phyloP scores from a whole-genome alignment of 371 early-diverging fungal species.

The Haplosporangium sp. region DNA sequence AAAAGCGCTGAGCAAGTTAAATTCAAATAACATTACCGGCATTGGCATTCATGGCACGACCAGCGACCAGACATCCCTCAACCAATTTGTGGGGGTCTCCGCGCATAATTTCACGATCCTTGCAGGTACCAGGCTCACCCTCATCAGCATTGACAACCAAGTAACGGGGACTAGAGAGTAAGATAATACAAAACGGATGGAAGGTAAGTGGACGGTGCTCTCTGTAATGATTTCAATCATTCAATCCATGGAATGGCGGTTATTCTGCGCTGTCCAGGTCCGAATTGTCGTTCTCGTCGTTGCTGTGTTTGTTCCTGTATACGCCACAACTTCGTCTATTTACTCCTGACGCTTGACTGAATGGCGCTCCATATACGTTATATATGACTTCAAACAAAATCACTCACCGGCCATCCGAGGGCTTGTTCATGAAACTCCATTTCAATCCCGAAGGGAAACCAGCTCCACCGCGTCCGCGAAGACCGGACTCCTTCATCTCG shows the following conservation, averaged over 20 bases:
- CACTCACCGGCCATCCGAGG: slow-evolving; percentile 79
- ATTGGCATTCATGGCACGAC: slow-evolving; percentile 96
- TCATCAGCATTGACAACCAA: slow-evolving; percentile 98
- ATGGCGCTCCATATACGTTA: not conserved
- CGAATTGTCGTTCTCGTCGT: no score
- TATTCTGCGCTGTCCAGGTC: not conserved
- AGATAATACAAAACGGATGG: not conserved
- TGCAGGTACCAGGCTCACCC: slow-evolving; percentile 99
- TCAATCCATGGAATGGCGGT: no score
- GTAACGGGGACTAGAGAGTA: slow-evolving; percentile 82
- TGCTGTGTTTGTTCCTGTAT: no score
- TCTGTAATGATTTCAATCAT: not conserved
- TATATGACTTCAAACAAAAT: not conserved
- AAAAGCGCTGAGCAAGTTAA: not conserved
- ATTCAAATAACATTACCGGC: slow-evolving; percentile 67
- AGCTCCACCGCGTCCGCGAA: slow-evolving; percentile 98
- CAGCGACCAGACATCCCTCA: slow-evolving; percentile 97
- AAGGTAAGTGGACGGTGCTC: not conserved
- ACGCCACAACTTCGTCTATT: no score
- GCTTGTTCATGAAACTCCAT: slow-evolving; percentile 99
- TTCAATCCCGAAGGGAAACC: slow-evolving; percentile 98
- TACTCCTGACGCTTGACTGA: no score
- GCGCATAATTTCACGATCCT: slow-evolving; percentile 98
- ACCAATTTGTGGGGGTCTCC: slow-evolving; percentile 98
- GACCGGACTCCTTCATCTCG: slow-evolving; percentile 95